phyloP scores from a whole-genome alignment of 1,284 basidiomycete species.

The Cryptococcus sp. region DNA sequence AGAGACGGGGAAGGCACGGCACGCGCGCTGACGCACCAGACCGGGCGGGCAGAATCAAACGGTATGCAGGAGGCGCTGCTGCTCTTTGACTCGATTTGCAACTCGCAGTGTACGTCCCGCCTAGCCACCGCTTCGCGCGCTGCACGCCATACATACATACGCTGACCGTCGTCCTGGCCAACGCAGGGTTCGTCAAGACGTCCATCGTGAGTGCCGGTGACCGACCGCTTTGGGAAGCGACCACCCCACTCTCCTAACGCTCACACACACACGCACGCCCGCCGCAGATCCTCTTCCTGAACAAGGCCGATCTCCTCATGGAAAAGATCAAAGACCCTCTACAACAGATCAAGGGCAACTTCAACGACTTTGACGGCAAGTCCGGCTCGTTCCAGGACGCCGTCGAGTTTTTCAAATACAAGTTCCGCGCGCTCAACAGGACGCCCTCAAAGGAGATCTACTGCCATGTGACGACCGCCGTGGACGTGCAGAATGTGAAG shows the following conservation, averaged over 20 bases:
- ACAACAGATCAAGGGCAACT: conserved; percentile 80
- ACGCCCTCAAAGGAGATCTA: conserved; percentile 89
- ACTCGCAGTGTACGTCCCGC: conserved; percentile 57
- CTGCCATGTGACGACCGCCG: conserved; percentile 31
- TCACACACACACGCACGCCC: background rate
- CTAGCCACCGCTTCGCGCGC: background rate
- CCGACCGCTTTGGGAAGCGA: no score
- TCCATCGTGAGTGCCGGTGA: conserved; percentile 63
- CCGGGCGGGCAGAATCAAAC: conserved; percentile 84
- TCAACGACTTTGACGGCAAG: conserved; percentile 64
- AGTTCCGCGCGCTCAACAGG: conserved; percentile 76
- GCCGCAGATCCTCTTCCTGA: conserved; percentile 75
- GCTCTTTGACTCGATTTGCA: conserved; percentile 91
- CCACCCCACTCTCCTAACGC: background rate
- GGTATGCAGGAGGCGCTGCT: conserved; percentile 97
- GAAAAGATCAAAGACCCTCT: conserved; percentile 64
- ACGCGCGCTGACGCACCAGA: no score
- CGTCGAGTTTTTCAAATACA: conserved; percentile 71
- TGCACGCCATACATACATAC: no score
- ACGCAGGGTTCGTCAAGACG: conserved; percentile 73
- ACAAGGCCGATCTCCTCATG: conserved; percentile 85
- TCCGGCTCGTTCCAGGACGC: conserved; percentile 40
- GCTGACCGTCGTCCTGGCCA: conserved; percentile 35
- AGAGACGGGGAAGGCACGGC: no score
- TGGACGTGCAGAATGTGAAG: conserved; percentile 25